Percentiles rank a stretch among this genome's conserved stretches.
Conservation (phyloP, 805 yeast genomes). For the Cyberlindnera sargentensis region DNA sequence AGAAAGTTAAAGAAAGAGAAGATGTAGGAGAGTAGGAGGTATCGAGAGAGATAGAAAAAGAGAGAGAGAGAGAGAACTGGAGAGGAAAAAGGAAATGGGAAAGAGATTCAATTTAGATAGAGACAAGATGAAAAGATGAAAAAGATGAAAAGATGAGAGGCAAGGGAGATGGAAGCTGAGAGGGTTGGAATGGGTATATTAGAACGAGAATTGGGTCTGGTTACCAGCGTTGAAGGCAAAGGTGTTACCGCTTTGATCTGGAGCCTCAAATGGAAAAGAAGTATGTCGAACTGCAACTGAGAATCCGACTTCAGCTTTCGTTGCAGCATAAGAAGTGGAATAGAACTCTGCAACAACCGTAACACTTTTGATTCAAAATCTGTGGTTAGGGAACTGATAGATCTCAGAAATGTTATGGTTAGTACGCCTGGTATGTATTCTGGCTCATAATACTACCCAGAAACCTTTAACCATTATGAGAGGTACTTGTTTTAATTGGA, state of each 20-base stretch:
- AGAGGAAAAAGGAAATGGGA: background rate
- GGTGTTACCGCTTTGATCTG: conserved; percentile 71
- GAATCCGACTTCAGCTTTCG: no score
- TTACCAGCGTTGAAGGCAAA: conserved; percentile 79
- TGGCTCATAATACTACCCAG: no score
- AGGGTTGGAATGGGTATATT: conserved; percentile 1
- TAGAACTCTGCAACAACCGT: no score
- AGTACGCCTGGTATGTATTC: no score
- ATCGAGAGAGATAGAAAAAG: background rate
- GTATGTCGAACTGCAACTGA: no score
- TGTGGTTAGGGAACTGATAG: no score
- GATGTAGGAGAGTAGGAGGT: no score
- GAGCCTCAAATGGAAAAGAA: conserved; percentile 32
- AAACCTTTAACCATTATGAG: no score
- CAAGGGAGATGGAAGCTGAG: background rate
- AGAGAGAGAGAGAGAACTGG: background rate
- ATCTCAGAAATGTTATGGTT: no score
- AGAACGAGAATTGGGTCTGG: conserved; percentile 30
- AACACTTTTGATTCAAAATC: no score
- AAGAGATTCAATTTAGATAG: background rate
- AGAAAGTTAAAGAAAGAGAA: background rate
- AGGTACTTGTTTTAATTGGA: no score
- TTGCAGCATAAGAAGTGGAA: no score
- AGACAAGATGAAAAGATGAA: background rate
- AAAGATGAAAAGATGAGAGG: background rate